Conservation (phyloP, 2,329 filamentous ascomycete genomes). For the Sarocladium brachiariae region DNA sequence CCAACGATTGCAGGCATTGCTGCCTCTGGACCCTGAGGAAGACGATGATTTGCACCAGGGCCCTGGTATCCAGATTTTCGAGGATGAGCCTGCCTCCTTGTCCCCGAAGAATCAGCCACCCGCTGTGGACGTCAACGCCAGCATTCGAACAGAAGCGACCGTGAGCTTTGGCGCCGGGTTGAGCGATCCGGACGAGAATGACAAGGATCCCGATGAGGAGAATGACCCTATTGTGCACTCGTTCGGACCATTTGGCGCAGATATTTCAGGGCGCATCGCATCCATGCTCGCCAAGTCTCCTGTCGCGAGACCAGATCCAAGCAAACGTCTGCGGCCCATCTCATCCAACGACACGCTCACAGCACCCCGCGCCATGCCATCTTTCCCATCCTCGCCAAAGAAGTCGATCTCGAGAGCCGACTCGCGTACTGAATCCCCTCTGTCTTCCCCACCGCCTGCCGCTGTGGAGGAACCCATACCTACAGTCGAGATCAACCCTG, state of each 20-base stretch:
- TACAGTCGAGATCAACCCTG: constrained; percentile 30
- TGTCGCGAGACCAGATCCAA: constrained; percentile 10
- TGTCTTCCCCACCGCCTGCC: constrained; percentile 12
- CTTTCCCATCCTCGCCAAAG: constrained; percentile 11
- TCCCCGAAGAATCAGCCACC: constrained; percentile 27
- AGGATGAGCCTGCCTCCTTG: constrained; percentile 51
- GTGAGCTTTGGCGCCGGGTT: constrained; percentile 52
- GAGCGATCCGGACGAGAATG: constrained; percentile 53
- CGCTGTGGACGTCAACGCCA: constrained; percentile 26
- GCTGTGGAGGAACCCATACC: constrained; percentile 7
- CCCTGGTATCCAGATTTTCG: constrained; percentile 61
- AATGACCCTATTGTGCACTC: constrained; percentile 91
- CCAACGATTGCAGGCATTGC: constrained; percentile 37
- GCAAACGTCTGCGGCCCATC: neutral
- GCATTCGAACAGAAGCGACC: constrained; percentile 44
- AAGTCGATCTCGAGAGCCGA: neutral
- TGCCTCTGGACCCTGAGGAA: constrained; percentile 27
- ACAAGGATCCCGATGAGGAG: constrained; percentile 80
- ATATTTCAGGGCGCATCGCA: constrained; percentile 74
- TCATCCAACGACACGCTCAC: neutral
- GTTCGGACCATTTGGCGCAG: constrained; percentile 83
- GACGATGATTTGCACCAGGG: constrained; percentile 22
- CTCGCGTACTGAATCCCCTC: constrained; percentile 8
- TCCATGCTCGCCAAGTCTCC: constrained; percentile 66
- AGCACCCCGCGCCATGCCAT: constrained; percentile 4